phyloP scores from a whole-genome alignment of 208 protist species.

The Wallacemonas sp. region DNA sequence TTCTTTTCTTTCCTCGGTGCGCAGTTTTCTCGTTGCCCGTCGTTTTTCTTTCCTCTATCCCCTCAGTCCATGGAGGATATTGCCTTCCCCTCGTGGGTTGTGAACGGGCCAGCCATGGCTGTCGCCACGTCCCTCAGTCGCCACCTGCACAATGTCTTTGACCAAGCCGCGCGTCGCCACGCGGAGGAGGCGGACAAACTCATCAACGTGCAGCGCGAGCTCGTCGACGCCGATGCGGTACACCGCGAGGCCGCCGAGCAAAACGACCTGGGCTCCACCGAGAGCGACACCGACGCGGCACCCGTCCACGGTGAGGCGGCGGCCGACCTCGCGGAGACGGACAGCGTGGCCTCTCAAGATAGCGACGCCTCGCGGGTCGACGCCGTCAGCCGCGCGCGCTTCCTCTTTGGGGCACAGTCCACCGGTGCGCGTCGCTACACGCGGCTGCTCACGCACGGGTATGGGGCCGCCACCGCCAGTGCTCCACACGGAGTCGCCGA shows the following conservation, averaged over 20 bases:
- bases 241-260: conserved; percentile 7
- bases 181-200: conserved; percentile 4
- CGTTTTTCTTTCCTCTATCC: not conserved
- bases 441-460: conserved; percentile 2
- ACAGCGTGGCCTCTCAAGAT: not conserved
- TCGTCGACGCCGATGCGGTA: not conserved
- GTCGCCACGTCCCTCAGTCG: conserved; percentile 54
- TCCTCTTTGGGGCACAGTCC: not conserved
- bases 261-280: not conserved
- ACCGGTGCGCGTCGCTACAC: conserved; percentile 1
- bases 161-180: conserved; percentile 4
- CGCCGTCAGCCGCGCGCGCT: not conserved
- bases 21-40: not conserved
- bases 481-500: too few relatives aligned
- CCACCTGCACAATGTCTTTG: conserved; percentile 18
- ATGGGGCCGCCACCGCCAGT: not conserved
- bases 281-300: not conserved
- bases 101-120: conserved; percentile 55
- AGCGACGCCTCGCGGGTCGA: conserved; percentile 1
- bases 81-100: conserved; percentile 68
- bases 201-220: not conserved
- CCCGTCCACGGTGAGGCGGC: not conserved
- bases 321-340: not conserved
- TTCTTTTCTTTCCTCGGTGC: not conserved
- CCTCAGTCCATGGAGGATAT: conserved; percentile 69